Percentiles rank a stretch among this genome's conserved stretches.
phyloP scores from a whole-genome alignment of 129 eudicot genomes.

The Helianthus tuberosus region DNA sequence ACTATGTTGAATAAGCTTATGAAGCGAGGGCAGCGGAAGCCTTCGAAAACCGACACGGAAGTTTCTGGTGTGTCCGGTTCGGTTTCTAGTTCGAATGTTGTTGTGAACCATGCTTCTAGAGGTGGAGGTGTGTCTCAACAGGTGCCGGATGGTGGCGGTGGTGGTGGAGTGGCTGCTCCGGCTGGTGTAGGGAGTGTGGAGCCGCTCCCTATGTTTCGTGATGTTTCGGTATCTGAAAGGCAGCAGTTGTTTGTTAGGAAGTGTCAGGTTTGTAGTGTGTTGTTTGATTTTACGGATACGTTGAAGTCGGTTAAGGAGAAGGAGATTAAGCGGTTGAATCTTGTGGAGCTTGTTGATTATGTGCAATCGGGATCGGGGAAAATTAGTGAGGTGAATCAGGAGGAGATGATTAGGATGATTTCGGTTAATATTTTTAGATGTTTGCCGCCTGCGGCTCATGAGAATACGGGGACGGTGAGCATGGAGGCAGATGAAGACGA shows the following conservation, averaged over 20 bases:
- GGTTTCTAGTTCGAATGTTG: slow-evolving; percentile 59
- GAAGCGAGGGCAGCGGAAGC: slow-evolving; percentile 65
- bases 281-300: slow-evolving; percentile 67
- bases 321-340: slow-evolving; percentile 75
- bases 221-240: slow-evolving; percentile 59
- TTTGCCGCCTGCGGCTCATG: slow-evolving; percentile 68
- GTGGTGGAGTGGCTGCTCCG: background rate
- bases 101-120: slow-evolving; percentile 58
- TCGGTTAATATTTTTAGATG: slow-evolving; percentile 70
- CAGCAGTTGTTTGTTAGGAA: slow-evolving; percentile 64
- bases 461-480: slow-evolving; percentile 53
- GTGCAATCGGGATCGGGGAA: slow-evolving; percentile 74
- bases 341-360: slow-evolving; percentile 73
- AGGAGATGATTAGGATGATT: slow-evolving; percentile 74
- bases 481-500: slow-evolving; percentile 80
- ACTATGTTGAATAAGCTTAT: slow-evolving; percentile 68
- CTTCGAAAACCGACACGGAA: slow-evolving; percentile 55
- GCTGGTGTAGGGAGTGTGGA: slow-evolving; percentile 47
- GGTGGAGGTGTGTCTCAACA: slow-evolving; percentile 25
- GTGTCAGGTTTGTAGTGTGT: slow-evolving; percentile 55
- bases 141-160: slow-evolving; percentile 21
- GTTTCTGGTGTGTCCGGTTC: slow-evolving; percentile 58
- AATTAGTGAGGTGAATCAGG: slow-evolving; percentile 62
- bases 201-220: slow-evolving; percentile 64
- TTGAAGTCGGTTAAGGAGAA: slow-evolving; percentile 66